Evolutionary conservation across 352 stramenopile genomes (phyloP), one percentile per base, ranked within the genome.

Genomic region (Pythium diclinum): DNA sequence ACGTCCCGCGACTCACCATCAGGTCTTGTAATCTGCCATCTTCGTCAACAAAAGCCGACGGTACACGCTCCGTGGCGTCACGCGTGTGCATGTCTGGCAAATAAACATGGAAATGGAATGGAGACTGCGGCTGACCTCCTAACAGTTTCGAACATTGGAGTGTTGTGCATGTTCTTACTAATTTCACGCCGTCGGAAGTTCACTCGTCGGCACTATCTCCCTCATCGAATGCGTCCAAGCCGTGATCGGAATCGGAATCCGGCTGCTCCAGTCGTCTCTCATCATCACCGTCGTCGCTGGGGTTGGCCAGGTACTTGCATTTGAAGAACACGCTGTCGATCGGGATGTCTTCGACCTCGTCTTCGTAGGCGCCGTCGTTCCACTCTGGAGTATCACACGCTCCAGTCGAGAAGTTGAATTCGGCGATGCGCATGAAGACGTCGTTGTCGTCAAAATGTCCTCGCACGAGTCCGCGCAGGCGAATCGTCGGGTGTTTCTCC

Each of bases 351-450:
- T 21, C 17, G n/a, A 49, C 42, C 42, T 49, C 42, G n/a, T 49
- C 42, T 13, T 49, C 42, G n/a, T 49, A 25, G n/a, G 42, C 42
- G 42, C 42, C 42, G 42, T 49, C 42, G n/a, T 49, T 49, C 17
- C 17, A 49, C 10, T 49, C 42, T 25, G n/a, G 42, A 21, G 10
- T 21, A 28, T 6, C 23, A 17, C 10, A 10, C 7, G 42, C 8
- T 9, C 10, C 16, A 6, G 42, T 49, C 42, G 42, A 28, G 17
- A 49, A 49, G 10, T 17, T 49, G 42, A 49, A 49, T 17, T 49
- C 42, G 10, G 42, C 42, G n/a, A 49, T 49, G 28, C 42, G 42
- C 19, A 13, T 49, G 42, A 49, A 49, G 16, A 13, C 10, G 3
- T 49, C 19, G 42, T 11, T 23, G 17, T 21, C 19, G n/a, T 25